Conservation (phyloP, 2,329 filamentous ascomycete species). For the Penicillium griseofulvum region DNA sequence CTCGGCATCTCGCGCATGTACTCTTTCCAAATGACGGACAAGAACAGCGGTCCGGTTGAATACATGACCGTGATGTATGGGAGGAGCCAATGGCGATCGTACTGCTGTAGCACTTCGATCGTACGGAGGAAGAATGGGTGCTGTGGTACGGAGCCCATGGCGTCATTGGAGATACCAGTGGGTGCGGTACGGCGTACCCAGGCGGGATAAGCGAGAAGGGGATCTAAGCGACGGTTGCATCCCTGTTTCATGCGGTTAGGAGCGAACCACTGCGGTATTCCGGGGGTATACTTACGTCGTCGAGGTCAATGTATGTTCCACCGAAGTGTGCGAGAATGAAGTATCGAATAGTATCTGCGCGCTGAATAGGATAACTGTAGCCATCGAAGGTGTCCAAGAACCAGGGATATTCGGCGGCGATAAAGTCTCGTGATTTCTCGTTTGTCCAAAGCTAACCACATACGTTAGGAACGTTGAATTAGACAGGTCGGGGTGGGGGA, state of each 20-base stretch:
- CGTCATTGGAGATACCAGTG: slow-evolving; percentile 78
- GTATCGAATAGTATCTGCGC: slow-evolving; percentile 75
- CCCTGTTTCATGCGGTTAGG: slow-evolving; percentile 48
- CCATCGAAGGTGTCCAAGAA: slow-evolving; percentile 71
- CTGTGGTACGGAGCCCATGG: slow-evolving; percentile 69
- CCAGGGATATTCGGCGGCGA: slow-evolving; percentile 71
- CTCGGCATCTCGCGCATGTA: slow-evolving; percentile 55
- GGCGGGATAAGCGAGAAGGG: slow-evolving; percentile 65
- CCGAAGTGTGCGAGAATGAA: slow-evolving; percentile 75
- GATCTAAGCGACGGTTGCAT: slow-evolving; percentile 66
- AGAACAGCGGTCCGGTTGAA: slow-evolving; percentile 70
- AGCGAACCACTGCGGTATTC: background rate
- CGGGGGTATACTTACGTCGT: slow-evolving; percentile 53
- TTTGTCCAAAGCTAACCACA: slow-evolving; percentile 69
- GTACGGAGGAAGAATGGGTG: slow-evolving; percentile 73
- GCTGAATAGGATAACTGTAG: slow-evolving; percentile 73
- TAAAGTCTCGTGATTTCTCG: slow-evolving; percentile 66
- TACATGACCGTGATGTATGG: slow-evolving; percentile 80
- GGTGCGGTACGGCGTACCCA: slow-evolving; percentile 70
- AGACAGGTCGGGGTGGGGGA: background rate
- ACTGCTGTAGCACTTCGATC: slow-evolving; percentile 65
- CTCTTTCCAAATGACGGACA: slow-evolving; percentile 73
- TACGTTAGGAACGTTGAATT: slow-evolving; percentile 17
- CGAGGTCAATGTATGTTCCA: slow-evolving; percentile 77
- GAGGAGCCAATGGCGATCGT: slow-evolving; percentile 66